Evolutionary conservation across 768 basidiomycete genomes (phyloP).

Genomic region (Coprinellus micaceus): DNA sequence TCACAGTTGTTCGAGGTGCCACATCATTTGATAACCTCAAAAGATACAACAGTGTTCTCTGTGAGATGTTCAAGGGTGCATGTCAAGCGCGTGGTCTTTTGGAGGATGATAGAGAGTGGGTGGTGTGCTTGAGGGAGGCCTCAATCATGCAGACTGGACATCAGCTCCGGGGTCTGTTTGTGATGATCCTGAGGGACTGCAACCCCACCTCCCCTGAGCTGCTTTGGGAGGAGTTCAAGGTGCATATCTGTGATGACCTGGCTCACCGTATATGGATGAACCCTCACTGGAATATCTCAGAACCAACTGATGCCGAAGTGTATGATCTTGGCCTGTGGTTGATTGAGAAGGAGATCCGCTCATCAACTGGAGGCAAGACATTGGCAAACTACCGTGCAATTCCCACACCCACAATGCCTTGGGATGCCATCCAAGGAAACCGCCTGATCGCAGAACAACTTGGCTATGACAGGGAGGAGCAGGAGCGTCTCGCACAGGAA

Average conservation of each 20-base stretch:
- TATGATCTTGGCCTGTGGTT: conserved; percentile 41
- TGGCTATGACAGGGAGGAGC: conserved; percentile 19
- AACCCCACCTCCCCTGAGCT: conserved; percentile 26
- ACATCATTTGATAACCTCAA: conserved; percentile 24
- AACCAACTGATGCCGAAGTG: conserved; percentile 25
- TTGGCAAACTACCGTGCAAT: conserved; percentile 26
- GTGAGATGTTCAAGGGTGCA: conserved; percentile 34
- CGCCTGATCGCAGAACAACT: conserved; percentile 30
- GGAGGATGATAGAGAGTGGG: conserved; percentile 47
- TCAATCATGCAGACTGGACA: conserved; percentile 33
- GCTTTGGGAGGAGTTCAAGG: conserved; percentile 36
- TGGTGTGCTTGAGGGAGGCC: conserved; percentile 37
- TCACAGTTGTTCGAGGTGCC: conserved; percentile 36
- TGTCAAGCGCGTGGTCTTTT: conserved; percentile 41
- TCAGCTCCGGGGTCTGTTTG: conserved; percentile 36
- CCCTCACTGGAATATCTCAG: background rate
- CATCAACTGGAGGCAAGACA: conserved; percentile 13
- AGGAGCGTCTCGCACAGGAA: background rate
- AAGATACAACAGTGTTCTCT: conserved; percentile 10
- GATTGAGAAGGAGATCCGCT: conserved; percentile 21
- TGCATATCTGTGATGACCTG: conserved; percentile 41
- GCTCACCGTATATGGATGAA: background rate
- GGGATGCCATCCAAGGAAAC: conserved; percentile 22
- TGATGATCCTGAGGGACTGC: conserved; percentile 30
- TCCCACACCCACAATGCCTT: conserved; percentile 24